Evolutionary conservation across 2,329 filamentous ascomycete species (phyloP), one percentile per base, ranked within the genome.

Genomic region (Passalora sequoiae): DNA sequence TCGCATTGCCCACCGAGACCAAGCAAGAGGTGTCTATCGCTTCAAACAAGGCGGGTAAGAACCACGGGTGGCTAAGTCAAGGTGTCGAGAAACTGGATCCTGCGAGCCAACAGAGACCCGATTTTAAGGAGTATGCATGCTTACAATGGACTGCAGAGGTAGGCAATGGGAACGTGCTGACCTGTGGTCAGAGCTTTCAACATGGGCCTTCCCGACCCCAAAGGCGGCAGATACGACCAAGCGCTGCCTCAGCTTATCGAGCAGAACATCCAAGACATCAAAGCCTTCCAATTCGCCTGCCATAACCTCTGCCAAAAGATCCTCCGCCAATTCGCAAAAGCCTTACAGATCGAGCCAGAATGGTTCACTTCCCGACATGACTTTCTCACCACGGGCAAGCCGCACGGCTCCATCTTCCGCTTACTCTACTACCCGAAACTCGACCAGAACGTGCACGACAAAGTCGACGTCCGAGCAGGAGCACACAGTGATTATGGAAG

Each of bases 131-230:
- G 86, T 62, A 40, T 29, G 50, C 28, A 27, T n/a, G n/a, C n/a
- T n/a, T n/a, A n/a, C n/a, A n/a, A n/a, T n/a, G n/a, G n/a, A n/a
- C n/a, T n/a, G n/a, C n/a, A n/a, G n/a, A n/a, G n/a, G n/a, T n/a
- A n/a, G n/a, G n/a, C n/a, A n/a, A n/a, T n/a, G n/a, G n/a, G n/a
- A n/a, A n/a, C n/a, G n/a, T n/a, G n/a, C n/a, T n/a, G n/a, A n/a
- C n/a, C n/a, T n/a, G n/a, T n/a, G n/a, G n/a, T n/a, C 54, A 92
- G 89, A 70, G 88, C 84, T 27, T 91, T 97, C 74, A 98, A 97
- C 69, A 84, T 97, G 60, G 87, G 84, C 52, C 80, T 87, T 55
- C 94, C 92, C 61, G 61, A 71, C 44, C 13, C 43, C 1, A 56
- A 80, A 50, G 75, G 79, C 54, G 80, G 81, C 66, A n/a, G n/a